A percentile compares a stretch with the other conserved stretches of the same genome.
Conservation (phyloP, 257 asterid species). For the Nicotiana noctiflora region DNA sequence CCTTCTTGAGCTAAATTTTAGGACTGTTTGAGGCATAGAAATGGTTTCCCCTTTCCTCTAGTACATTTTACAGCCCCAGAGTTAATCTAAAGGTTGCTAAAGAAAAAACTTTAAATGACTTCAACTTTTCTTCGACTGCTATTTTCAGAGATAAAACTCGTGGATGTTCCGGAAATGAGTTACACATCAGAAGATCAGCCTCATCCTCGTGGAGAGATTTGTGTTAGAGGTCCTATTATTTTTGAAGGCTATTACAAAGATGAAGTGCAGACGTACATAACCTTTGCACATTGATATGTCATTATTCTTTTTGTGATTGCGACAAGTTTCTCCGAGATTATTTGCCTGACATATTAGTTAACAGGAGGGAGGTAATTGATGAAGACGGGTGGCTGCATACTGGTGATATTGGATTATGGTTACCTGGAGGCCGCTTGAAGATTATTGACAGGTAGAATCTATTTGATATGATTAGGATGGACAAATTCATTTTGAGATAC, state of each 20-base stretch:
- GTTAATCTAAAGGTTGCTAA: neutral
- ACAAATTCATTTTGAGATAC: neutral
- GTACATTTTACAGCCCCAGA: neutral
- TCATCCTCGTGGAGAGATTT: conserved; percentile 96
- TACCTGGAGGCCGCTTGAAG: conserved; percentile 90
- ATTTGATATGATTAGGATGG: neutral
- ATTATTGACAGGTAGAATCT: conserved; percentile 74
- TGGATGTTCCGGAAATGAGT: conserved; percentile 95
- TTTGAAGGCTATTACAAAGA: conserved; percentile 92
- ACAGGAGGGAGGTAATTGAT: conserved; percentile 86
- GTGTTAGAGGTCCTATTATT: conserved; percentile 83
- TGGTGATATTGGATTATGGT: conserved; percentile 97
- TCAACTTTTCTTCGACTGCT: neutral
- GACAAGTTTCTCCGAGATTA: conserved; percentile 15
- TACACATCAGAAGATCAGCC: conserved; percentile 92
- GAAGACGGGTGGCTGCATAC: conserved; percentile 89
- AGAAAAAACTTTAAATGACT: neutral
- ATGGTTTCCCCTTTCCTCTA: neutral
- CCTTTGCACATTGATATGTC: conserved; percentile 10
- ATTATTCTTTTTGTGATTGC: neutral
- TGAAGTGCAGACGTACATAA: conserved; percentile 66
- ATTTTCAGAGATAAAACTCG: conserved; percentile 76
- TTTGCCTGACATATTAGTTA: conserved; percentile 17
- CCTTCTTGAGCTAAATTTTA: neutral
- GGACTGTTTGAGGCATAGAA: neutral